These are phyloP conservation scores for Dysphania ambrosioides DNA, from an alignment of 148 eudicot genomes.

Conservation along the genomic window DNA sequence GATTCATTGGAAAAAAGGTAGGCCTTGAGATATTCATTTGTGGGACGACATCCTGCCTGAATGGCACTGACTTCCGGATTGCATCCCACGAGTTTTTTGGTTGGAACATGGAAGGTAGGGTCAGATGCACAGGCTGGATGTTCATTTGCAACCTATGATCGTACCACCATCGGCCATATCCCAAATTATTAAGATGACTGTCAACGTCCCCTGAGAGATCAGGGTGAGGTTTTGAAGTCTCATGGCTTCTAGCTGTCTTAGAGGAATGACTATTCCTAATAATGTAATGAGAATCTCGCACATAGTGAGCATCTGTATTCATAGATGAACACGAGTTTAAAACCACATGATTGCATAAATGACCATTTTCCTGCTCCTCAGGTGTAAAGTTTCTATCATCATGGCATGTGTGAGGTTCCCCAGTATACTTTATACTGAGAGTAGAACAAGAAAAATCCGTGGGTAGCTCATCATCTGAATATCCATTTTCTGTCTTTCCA, in stretches of 20 bases:
- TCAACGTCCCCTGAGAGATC: slow-evolving; percentile 74
- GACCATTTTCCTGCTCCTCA: slow-evolving; percentile 15
- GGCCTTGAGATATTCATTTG: slow-evolving; percentile 42
- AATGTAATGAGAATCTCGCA: slow-evolving; percentile 20
- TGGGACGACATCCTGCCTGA: slow-evolving; percentile 44
- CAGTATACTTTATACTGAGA: slow-evolving; percentile 13
- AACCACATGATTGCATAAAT: slow-evolving; percentile 4
- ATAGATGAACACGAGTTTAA: slow-evolving; percentile 8
- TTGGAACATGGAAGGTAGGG: slow-evolving; percentile 33
- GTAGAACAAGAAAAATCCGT: slow-evolving; percentile 11
- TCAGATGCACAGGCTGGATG: slow-evolving; percentile 37
- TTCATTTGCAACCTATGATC: slow-evolving; percentile 36
- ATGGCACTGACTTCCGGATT: slow-evolving; percentile 32
- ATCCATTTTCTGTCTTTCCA: slow-evolving; percentile 32
- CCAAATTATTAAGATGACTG: slow-evolving; percentile 42
- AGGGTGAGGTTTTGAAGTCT: slow-evolving; percentile 29
- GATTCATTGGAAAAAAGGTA: slow-evolving; percentile 36
- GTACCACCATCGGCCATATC: slow-evolving; percentile 51
- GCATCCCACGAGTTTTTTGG: slow-evolving; percentile 49
- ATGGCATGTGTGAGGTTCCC: neutral
- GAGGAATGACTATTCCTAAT: neutral
- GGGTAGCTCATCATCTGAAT: slow-evolving; percentile 20
- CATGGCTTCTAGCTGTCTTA: slow-evolving; percentile 16
- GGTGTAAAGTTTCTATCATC: slow-evolving; percentile 13
- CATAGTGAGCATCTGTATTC: neutral